Evolutionary conservation across 2,329 filamentous ascomycete genomes (phyloP).

Genomic region (Pseudopyrenochaeta lycopersici): DNA sequence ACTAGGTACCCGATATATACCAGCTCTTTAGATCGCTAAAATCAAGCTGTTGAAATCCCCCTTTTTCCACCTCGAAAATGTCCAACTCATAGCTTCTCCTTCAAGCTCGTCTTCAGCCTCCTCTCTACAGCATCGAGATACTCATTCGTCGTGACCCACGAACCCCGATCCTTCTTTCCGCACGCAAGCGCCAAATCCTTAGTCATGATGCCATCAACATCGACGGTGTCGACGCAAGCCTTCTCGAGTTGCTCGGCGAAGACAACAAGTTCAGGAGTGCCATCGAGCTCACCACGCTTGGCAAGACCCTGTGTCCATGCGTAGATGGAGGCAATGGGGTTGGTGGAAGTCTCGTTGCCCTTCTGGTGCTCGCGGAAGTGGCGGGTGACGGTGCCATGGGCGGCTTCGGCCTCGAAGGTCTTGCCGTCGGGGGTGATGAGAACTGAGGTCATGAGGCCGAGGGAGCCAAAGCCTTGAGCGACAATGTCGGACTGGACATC

Average conservation of each 20-base stretch:
- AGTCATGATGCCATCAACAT: constrained; percentile 96
- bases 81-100: constrained; percentile 72
- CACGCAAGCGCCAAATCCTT: constrained; percentile 97
- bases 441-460: constrained; percentile 98
- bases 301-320: constrained; percentile 96
- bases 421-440: constrained; percentile 96
- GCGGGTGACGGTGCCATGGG: constrained; percentile 96
- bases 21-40: constrained; percentile 11
- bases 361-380: constrained; percentile 99
- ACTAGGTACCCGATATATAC: constrained; percentile 20
- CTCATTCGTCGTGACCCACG: constrained; percentile 89
- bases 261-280: constrained; percentile 87
- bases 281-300: constrained; percentile 92
- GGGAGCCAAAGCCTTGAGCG: constrained; percentile 96
- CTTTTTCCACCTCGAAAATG: not conserved
- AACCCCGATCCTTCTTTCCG: constrained; percentile 82
- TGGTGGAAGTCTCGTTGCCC: constrained; percentile 95
- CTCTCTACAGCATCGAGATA: constrained; percentile 94
- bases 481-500: constrained; percentile 99
- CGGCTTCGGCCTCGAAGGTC: constrained; percentile 96
- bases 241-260: constrained; percentile 93
- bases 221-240: constrained; percentile 93
- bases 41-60: constrained; percentile 1
- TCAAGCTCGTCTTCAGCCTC: constrained; percentile 81
- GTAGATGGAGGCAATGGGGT: constrained; percentile 99